Percentiles rank a stretch among this genome's conserved stretches.
These are phyloP conservation scores for Schoenoplectus tabernaemontani DNA, from an alignment of 202 grass and related monocot species.

Conservation along the genomic window DNA sequence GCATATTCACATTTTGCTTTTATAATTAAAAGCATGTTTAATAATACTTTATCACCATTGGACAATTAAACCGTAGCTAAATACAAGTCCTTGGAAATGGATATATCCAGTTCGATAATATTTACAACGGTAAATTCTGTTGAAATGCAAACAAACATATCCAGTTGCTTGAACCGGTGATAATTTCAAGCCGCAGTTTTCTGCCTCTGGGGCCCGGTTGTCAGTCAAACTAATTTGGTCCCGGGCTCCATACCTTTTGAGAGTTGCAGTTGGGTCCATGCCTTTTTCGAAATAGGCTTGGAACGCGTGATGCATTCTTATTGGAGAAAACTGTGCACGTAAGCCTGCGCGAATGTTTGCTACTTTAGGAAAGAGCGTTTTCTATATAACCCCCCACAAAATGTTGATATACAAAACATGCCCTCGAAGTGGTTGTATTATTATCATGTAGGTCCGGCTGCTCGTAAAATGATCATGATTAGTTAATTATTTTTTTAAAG, in stretches of 20 bases:
- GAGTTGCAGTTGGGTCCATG: slow-evolving; percentile 4
- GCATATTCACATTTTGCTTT: not conserved
- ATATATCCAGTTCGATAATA: not conserved
- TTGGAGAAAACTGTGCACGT: not conserved
- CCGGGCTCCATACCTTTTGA: not conserved
- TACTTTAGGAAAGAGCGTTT: slow-evolving; percentile 2
- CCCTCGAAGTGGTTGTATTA: not conserved
- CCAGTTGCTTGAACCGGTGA: not conserved
- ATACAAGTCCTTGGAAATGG: not conserved
- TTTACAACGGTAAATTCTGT: slow-evolving; percentile 1
- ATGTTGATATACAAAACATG: not conserved
- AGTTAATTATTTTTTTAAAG: not conserved
- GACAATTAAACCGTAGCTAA: not conserved
- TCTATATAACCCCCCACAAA: not conserved
- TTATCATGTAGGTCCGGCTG: not conserved
- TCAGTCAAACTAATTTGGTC: not conserved
- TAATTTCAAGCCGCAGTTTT: not conserved
- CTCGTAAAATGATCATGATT: not conserved
- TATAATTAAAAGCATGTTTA: not conserved
- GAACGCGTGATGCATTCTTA: slow-evolving; percentile 5
- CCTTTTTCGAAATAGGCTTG: slow-evolving; percentile 14
- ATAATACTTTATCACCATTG: not conserved
- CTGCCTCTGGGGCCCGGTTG: not conserved
- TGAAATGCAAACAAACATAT: not conserved
- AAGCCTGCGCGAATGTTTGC: slow-evolving; percentile 21